Evolutionary conservation across 495 filamentous ascomycete genomes (phyloP).

Genomic region (Sordaria brevicollis): DNA sequence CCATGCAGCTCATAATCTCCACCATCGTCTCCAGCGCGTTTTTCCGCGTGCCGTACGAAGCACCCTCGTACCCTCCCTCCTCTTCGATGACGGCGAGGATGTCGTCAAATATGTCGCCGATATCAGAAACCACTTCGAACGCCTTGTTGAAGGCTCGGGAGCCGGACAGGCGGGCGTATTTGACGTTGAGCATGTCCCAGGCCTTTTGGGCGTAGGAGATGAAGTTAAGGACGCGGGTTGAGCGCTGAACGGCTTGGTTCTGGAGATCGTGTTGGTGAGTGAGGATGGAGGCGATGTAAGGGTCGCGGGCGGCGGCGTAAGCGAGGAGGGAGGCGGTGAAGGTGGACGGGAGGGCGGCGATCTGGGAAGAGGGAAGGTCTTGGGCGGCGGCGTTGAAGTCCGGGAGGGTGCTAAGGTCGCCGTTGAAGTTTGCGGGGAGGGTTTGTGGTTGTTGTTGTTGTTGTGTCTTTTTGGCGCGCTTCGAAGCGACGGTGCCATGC

Average conservation of each 20-base stretch:
- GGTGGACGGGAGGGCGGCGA: background rate
- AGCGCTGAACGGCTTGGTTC: background rate
- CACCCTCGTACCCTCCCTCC: too few relatives aligned
- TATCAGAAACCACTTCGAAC: background rate
- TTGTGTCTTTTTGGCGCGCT: too few relatives aligned
- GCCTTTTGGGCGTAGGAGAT: background rate
- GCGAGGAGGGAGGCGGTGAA: background rate
- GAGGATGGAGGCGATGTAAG: background rate
- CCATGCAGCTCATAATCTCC: background rate
- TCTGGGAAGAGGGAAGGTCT: background rate
- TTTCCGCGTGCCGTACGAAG: constrained; percentile 3
- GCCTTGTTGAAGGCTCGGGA: background rate
- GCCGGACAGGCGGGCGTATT: background rate
- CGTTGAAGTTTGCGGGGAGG: background rate
- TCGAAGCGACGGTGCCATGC: background rate
- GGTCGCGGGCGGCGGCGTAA: background rate
- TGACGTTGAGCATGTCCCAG: constrained; percentile 3
- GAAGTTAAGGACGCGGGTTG: background rate
- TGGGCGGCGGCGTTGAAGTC: background rate
- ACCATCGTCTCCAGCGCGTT: background rate
- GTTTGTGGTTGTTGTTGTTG: background rate
- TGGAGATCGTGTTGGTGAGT: background rate
- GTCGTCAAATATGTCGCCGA: background rate
- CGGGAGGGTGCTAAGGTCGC: background rate
- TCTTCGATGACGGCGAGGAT: background rate